Evolutionary conservation across 345 rosid species (phyloP).

Genomic region (Laguncularia racemosa): DNA sequence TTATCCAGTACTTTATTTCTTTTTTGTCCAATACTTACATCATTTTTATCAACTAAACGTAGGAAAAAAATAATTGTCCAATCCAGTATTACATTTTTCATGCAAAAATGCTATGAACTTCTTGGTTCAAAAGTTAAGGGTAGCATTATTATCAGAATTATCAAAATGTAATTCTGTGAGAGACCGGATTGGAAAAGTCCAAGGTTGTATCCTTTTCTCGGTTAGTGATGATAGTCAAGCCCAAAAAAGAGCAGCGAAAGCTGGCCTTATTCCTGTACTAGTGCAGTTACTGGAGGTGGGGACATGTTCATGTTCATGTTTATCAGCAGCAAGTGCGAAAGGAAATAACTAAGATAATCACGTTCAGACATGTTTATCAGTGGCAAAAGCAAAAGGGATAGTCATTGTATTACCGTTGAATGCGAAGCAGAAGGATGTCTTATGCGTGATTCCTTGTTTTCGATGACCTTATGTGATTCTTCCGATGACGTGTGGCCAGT

Average conservation of each 20-base stretch:
- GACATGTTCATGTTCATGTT: conserved; percentile 29
- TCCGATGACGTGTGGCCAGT: no score
- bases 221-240: conserved; percentile 52
- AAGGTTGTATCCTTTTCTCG: conserved; percentile 55
- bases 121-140: conserved; percentile 54
- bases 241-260: conserved; percentile 41
- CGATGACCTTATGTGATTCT: no score
- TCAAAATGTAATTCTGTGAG: conserved; percentile 26
- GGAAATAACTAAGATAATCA: no score
- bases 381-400: no score
- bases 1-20: no score
- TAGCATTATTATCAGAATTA: conserved; percentile 40
- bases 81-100: conserved; percentile 42
- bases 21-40: no score
- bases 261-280: conserved; percentile 39
- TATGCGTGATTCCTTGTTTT: no score
- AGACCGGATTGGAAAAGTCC: conserved; percentile 44
- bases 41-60: conserved; percentile 26
- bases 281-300: conserved; percentile 42
- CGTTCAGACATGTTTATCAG: no score
- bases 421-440: no score
- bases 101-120: no score
- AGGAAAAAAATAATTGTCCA: conserved; percentile 45
- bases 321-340: no score
- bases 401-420: no score